Base-by-base conservation (phyloP, 2,329 filamentous ascomycete genomes). In the Metarhizium guizhouense region DNA sequence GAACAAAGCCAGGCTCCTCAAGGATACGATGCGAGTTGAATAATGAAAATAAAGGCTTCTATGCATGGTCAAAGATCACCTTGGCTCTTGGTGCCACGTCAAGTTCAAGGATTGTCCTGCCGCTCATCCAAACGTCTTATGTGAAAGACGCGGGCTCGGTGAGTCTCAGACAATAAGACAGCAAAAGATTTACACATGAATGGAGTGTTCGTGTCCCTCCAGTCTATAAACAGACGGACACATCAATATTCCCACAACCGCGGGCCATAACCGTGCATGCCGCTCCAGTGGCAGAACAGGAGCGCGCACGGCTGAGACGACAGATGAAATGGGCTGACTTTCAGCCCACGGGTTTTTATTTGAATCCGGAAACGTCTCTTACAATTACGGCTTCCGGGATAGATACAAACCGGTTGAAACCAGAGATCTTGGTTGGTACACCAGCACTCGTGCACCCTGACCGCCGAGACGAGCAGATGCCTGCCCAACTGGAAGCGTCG, bases 261-360 rank as follows among this genome's bases (percentile, higher is more conserved):
- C 50, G 50, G 6, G n/a, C 7, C 7, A 52, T 52, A 3, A 42
- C 50, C 2, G 36, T 52, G 16, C 18, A 6, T 10, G 16, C 50
- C 20, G n/a, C 2, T 6, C 16, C 36, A 13, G n/a, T 20, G 0
- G 47, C 51, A 10, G 42, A 53, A 20, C 36, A 25, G 30, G 56
- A 58, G 47, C 18, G 34, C 6, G 2, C 4, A n/a, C 50, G 56
- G 7, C 20, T 58, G 16, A 53, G n/a, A 1, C 56, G 56, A 16
- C 4, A 2, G 16, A 52, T 48, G 16, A 10, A 30, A 36, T 58
- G 56, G 56, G 32, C 47, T 3, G 56, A 58, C 51, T 53, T 55
- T 10, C 13, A 50, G 6, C 47, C 53, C 2, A 58, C 53, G 2
- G 53, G 56, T 6, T 56, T 58, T 45, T 58, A 53, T 20, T 40